Evolutionary conservation across 345 rosid species (phyloP), one percentile per base, ranked within the genome.

Genomic region (Eucalyptus polyanthemos): DNA sequence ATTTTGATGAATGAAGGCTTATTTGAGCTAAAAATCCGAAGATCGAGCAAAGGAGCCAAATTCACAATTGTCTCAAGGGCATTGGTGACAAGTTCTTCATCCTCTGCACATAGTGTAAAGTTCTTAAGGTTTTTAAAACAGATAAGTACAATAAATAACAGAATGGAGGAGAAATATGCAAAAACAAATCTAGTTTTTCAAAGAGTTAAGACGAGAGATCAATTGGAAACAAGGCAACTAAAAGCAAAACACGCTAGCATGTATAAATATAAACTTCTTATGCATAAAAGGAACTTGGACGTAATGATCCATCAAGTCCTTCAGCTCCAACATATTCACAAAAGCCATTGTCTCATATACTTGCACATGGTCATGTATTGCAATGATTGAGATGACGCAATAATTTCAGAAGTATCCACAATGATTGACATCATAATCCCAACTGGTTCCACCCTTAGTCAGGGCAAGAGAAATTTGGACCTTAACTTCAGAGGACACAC

Each of bases 21-120:
- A 88, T 90, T 83, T 31, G 99, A 96, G 93, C 99, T 98, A 89
- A 98, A 97, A 90, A 96, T 97, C 87, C 97, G 96, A 92, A 98
- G 98, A 93, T 98, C 99, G 88, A 98, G 97, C 94, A 97, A 88
- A 14, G 97, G 98, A 45, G 99, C 98, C 92, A 97, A 90, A 93
- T 98, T 98, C 81, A 97, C 99, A 88, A 97, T 93, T 50, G 98
- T 95, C 94, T 98, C 99, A 2, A 98, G 97, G 83, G 97, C 93
- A 94, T 97, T 98, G 72, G 99, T 97, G 49, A 97, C 97, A 86
- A 98, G 97, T 90, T 98, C 99, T 93, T 98, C 99, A 69, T 98
- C 98, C 99, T 96, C 99, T 97, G 98, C 88, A 87, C 90, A 16
- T 15, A 87, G 67, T 27, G 65, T 34, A 87, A 86, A 34, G 19